Percentiles rank a stretch among this genome's conserved stretches.
phyloP scores from a whole-genome alignment of 2,329 filamentous ascomycete genomes.

The Ophiostoma perfectum region DNA sequence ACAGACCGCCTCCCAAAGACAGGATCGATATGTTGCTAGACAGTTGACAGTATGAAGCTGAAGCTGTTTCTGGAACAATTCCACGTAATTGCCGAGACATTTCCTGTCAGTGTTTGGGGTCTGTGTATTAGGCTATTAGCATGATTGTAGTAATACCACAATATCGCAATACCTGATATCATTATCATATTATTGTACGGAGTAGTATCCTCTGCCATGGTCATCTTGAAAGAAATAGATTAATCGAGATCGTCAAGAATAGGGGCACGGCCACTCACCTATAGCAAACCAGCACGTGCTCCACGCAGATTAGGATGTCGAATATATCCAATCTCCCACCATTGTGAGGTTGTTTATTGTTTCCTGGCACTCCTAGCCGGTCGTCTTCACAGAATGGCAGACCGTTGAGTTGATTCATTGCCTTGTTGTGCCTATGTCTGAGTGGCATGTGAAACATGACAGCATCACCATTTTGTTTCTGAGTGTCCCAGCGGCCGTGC shows the following conservation, averaged over 20 bases:
- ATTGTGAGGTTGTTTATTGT: too few species aligned
- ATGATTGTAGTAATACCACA: background rate
- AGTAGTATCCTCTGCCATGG: background rate
- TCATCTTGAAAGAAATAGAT: background rate
- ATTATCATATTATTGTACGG: too few species aligned
- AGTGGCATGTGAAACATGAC: background rate
- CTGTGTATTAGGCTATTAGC: background rate
- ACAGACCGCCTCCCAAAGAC: background rate
- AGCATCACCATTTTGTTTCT: background rate
- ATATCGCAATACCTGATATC: too few species aligned
- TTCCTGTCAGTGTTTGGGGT: background rate
- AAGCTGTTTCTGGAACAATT: background rate
- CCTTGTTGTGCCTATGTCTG: background rate
- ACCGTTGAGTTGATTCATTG: background rate
- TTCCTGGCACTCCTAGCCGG: too few species aligned
- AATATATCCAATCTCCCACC: background rate
- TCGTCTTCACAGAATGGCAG: background rate
- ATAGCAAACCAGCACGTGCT: background rate
- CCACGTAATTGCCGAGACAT: background rate
- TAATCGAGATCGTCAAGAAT: background rate
- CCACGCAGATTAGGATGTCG: background rate
- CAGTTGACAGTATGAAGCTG: too few species aligned
- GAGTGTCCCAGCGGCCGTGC: background rate
- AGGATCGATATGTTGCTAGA: background rate
- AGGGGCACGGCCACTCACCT: background rate